Base-by-base conservation (phyloP, 306 rosid genomes). In the Quercus alba region DNA sequence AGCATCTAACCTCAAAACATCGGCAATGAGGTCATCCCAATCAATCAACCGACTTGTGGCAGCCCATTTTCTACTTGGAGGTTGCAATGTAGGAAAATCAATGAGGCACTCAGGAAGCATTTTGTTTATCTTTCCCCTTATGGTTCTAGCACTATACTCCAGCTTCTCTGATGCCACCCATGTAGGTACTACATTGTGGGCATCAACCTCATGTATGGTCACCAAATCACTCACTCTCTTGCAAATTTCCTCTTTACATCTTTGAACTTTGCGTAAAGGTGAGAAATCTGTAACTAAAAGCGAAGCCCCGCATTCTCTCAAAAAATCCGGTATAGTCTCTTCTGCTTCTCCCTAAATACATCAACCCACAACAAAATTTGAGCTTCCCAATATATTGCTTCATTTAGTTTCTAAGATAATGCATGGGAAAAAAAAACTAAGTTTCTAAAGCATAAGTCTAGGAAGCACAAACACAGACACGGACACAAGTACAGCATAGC, bases 101-200 rank as follows among this genome's bases (percentile, higher is more conserved):
- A 85, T 74, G 57, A 93, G 93, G 83, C 90, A 90, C 58, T 94
- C 94, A 12, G 97, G 74, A 70, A 94, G 97, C 84, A 30, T 85
- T 82, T 90, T 91, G 76, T 91, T 91, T 66, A 94, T 94, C 91
- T 90, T 94, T 19, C 85, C 84, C 88, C 99, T 91, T 52, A 93
- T 77, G 64, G 97, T 94, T 88, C 31, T 88, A 64, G 99, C 97
- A 82, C 97, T 84, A 63, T 93, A 90, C 83, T 94, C 99, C 90
- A 94, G 84, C 81, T 94, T 94, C 38, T 93, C 97, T 3, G 99
- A 94, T 11, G 97, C 88, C 6, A 77, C 89, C 99, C 97, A 93
- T 78, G 87, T 81, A 23, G 99, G 99, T 35, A 94, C 99, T 31
- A 94, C 82, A 46, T 93, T 94, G 82, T 94, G 99, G 54, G 95